Conservation (phyloP, 2,329 filamentous ascomycete genomes). For the Diaporthe helianthi region DNA sequence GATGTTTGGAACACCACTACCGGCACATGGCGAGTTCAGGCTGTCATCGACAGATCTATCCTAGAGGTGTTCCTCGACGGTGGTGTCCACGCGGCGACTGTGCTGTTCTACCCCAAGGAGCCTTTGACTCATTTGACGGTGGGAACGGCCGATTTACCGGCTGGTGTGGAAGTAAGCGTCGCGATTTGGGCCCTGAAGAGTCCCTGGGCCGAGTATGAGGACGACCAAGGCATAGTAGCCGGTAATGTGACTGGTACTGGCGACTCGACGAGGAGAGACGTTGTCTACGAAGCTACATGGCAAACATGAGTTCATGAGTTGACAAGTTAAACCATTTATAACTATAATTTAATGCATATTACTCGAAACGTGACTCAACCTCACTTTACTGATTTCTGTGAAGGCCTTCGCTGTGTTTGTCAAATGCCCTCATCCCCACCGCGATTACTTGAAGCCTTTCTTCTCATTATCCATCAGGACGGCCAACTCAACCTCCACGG, state of each 20-base stretch:
- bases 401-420: too few species aligned
- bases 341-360: neutral
- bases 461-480: too few species aligned
- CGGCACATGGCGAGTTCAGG: constrained; percentile 46
- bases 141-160: constrained; percentile 44
- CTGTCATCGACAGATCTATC: constrained; percentile 60
- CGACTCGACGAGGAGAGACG: constrained; percentile 33
- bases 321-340: neutral
- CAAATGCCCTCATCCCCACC: too few species aligned
- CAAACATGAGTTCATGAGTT: neutral
- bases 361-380: too few species aligned
- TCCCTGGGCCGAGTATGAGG: constrained; percentile 43
- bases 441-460: too few species aligned
- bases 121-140: constrained; percentile 49
- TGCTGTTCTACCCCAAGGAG: constrained; percentile 56
- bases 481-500: too few species aligned
- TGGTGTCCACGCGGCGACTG: constrained; percentile 56
- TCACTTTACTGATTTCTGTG: too few species aligned
- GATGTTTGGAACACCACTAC: constrained; percentile 40
- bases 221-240: constrained; percentile 39
- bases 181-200: constrained; percentile 48
- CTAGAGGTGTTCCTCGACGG: constrained; percentile 62
- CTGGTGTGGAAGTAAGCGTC: constrained; percentile 46
- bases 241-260: constrained; percentile 38
- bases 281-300: constrained; percentile 36